Evolutionary conservation across 2,329 filamentous ascomycete genomes (phyloP), one percentile per base, ranked within the genome.

Genomic region (Fusarium citri): DNA sequence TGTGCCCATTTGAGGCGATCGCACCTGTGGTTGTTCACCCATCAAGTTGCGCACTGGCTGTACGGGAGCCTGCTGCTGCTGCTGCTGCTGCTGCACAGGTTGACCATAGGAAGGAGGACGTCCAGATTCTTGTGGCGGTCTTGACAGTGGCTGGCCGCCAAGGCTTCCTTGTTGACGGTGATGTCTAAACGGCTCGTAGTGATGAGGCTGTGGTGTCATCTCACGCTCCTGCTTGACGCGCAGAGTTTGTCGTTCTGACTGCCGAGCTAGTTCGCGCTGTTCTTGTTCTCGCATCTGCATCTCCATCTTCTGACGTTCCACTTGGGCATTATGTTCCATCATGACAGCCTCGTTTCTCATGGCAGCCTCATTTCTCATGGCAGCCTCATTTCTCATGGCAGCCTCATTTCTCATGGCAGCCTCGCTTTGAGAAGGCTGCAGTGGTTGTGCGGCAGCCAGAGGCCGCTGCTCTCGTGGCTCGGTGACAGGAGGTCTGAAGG

Each of bases 141-240:
- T 85, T 34, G 73, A 71, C 51, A 84, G 77, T 9, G 81, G 73
- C 23, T 80, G 76, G 6, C 80, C 78, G 20, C 79, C 78, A 28
- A 77, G 79, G 26, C 83, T 82, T 42, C 78, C 75, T 49, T 80
- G 77, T 42, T 80, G 80, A 20, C 80, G 80, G 55, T 82, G 78
- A 55, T 82, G 78, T 20, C 78, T 76, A 57, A 82, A 86, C 0
- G 80, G 77, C 41, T 87, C 85, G 62, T 83, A 84, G 40, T 81
- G 83, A 59, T 80, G 80, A 37, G 78, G 79, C 15, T 75, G 76
- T 15, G 74, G 69, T n/a, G 76, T 74, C 46, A 81, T 70, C 48
- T 87, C 85, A 5, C 82, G 81, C 68, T 88, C 86, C 67, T 86
- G 84, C 75, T 87, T 87, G 49, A 87, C 73, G 16, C 77, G 74